Evolutionary conservation across 768 basidiomycete species (phyloP), one percentile per base, ranked within the genome.

Genomic region (Daedaleopsis nitida): DNA sequence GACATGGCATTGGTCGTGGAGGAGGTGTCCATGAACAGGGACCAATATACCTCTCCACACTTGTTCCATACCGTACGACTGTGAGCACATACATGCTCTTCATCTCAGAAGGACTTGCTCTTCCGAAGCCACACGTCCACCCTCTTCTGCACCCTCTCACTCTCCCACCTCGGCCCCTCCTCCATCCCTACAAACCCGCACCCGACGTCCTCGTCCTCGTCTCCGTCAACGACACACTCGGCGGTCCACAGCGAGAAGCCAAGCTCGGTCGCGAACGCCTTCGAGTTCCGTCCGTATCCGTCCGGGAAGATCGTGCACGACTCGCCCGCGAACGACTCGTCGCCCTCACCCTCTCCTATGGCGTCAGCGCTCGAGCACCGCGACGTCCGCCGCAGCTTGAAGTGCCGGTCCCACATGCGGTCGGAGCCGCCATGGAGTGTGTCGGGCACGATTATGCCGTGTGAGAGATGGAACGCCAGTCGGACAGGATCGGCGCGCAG

Each of bases 261-360:
- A 17, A 16, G 16, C 9, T 14, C 21, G n/a, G 14, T 7, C 27
- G 44, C 44, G n/a, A 52, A 79, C 8, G 78, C 74, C 8, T 66
- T 75, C 21, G 35, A 51, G 45, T 79, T 72, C 21, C 60, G 66
- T 16, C 79, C 78, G 48, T 73, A 78, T 5, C 78, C 77, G 1
- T 70, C 14, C 0, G 75, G 71, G 63, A 72, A 78, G 5, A 76
- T 62, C 1, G 59, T 60, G 12, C 72, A 67, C 3, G 66, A 48
- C 14, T 52, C n/a, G 2, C 70, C n/a, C 1, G n/a, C 27, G 52
- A 76, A 79, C 8, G 52, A 32, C 14, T 65, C 39, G 17, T 21
- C 27, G 3, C 7, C 7, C 27, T 32, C 27, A 3, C 27, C 27
- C 27, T 32, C 27, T 7, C 7, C 7, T 32, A 7, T 32, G n/a